A percentile compares a stretch with the other conserved stretches of the same genome.
These are phyloP conservation scores for Sicyos baderoa DNA, from an alignment of 306 rosid genomes.

Conservation along the genomic window DNA sequence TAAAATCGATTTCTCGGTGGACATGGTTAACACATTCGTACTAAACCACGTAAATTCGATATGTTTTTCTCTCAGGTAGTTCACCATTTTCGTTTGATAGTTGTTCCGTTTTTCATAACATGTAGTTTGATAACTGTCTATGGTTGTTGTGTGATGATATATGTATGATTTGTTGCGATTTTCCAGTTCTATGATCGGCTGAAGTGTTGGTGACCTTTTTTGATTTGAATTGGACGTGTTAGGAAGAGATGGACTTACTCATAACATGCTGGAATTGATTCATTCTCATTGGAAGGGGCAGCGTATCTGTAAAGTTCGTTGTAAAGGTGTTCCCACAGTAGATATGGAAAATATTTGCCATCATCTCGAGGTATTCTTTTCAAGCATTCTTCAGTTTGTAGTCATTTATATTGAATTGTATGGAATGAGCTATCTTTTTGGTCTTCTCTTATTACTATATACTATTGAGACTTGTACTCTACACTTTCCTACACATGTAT, in stretches of 20 bases:
- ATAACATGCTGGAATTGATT: constrained; percentile 91
- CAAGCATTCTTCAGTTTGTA: not conserved
- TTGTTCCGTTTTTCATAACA: no score
- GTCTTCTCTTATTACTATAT: not conserved
- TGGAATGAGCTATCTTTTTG: not conserved
- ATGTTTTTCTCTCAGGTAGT: no score
- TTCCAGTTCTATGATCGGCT: constrained; percentile 14
- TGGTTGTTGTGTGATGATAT: constrained; percentile 13
- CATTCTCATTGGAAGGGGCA: constrained; percentile 87
- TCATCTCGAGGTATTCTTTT: constrained; percentile 58
- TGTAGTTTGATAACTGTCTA: not conserved
- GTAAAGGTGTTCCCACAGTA: constrained; percentile 93
- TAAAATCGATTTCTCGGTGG: no score
- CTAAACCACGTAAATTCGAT: no score
- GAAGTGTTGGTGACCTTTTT: constrained; percentile 19
- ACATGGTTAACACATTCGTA: no score
- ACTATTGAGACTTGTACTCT: not conserved
- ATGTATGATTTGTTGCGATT: constrained; percentile 9
- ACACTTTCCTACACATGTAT: not conserved
- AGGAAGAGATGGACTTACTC: constrained; percentile 97
- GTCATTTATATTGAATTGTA: not conserved
- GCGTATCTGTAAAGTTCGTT: constrained; percentile 70
- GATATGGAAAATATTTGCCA: constrained; percentile 81
- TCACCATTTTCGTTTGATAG: no score
- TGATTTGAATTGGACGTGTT: constrained; percentile 27